These are phyloP conservation scores for Cyberlindnera mycetangii DNA, from an alignment of 805 yeast species.

Conservation along the genomic window DNA sequence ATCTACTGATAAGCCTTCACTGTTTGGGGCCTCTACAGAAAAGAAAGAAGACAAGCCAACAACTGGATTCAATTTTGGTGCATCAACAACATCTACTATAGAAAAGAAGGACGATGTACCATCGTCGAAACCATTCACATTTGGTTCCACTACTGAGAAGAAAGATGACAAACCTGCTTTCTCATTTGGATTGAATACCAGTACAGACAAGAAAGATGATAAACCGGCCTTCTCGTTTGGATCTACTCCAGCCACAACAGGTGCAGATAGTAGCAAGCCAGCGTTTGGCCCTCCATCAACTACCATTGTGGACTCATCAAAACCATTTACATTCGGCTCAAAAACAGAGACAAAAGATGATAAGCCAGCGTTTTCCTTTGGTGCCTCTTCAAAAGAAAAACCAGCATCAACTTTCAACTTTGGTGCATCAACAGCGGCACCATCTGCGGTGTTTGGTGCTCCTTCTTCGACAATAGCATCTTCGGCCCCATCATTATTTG, in stretches of 20 bases:
- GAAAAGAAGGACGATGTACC: conserved; percentile 11
- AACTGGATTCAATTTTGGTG: conserved; percentile 5
- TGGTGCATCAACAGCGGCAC: conserved; percentile 9
- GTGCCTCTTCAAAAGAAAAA: not conserved
- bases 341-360: conserved; percentile 18
- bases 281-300: conserved; percentile 9
- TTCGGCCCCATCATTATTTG: conserved; percentile 11
- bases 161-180: conserved; percentile 15
- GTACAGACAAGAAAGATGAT: conserved; percentile 20
- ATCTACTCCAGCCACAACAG: conserved; percentile 25
- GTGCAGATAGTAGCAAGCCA: conserved; percentile 7
- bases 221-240: conserved; percentile 5
- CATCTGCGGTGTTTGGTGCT: conserved; percentile 4
- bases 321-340: conserved; percentile 24
- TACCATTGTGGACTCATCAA: not conserved
- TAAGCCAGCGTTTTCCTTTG: conserved; percentile 13
- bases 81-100: not conserved
- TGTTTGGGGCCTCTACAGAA: conserved; percentile 11
- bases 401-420: conserved; percentile 8
- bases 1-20: not conserved
- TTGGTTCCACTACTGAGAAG: conserved; percentile 10
- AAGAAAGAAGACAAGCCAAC: conserved; percentile 1
- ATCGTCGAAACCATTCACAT: conserved; percentile 7
- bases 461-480: conserved; percentile 7
- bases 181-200: conserved; percentile 22